phyloP scores from a whole-genome alignment of 306 rosid genomes.

The Begonia masoniana region DNA sequence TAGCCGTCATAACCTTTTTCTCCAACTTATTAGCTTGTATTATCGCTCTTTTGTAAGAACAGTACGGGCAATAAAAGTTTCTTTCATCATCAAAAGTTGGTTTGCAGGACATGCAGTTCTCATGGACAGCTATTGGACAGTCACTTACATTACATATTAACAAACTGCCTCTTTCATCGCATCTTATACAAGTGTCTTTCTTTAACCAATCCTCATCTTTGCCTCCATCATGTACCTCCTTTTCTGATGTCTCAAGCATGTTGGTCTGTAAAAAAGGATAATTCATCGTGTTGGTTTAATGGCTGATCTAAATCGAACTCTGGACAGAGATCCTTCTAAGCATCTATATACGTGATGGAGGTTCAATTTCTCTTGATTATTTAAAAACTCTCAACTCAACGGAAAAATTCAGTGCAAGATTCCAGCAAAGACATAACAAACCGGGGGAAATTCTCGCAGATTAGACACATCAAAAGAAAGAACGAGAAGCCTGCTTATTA shows the following conservation, averaged over 20 bases:
- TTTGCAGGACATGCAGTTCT: slow-evolving; percentile 30
- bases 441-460: no score
- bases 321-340: no score
- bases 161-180: slow-evolving; percentile 23
- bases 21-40: slow-evolving; percentile 13
- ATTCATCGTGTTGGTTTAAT: no score
- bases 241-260: background rate
- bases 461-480: no score
- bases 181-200: slow-evolving; percentile 26
- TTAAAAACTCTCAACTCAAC: no score
- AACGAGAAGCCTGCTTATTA: no score
- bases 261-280: background rate
- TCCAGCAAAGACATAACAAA: no score
- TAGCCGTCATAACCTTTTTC: slow-evolving; percentile 25
- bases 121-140: slow-evolving; percentile 48
- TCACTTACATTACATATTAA: slow-evolving; percentile 37
- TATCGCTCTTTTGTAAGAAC: slow-evolving; percentile 31
- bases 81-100: slow-evolving; percentile 50
- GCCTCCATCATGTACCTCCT: background rate
- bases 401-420: no score
- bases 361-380: no score
- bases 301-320: no score
- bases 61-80: slow-evolving; percentile 49
- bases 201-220: slow-evolving; percentile 12
- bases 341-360: no score